Conservation (phyloP, 371 early-diverging fungal species). For the Apophysomyces ossiformis region DNA sequence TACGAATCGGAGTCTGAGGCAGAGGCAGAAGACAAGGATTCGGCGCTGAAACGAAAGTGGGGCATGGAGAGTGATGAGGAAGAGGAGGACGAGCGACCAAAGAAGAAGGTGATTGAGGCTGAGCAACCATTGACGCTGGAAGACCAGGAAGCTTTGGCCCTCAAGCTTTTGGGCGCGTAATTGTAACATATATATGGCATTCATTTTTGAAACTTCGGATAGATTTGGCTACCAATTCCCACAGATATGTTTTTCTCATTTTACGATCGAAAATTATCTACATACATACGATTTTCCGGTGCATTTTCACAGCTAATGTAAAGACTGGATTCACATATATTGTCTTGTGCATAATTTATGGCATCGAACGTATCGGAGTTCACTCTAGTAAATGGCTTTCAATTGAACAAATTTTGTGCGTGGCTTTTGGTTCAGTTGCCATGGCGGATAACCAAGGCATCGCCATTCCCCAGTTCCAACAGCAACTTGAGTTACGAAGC, state of each 20-base stretch:
- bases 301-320: too few species aligned
- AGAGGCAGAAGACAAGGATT: constrained; percentile 21
- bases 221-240: not conserved
- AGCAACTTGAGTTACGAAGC: constrained; percentile 46
- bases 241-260: not conserved
- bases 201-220: not conserved
- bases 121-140: constrained; percentile 67
- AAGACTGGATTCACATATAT: too few species aligned
- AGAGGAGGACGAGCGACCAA: constrained; percentile 48
- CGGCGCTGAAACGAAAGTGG: constrained; percentile 42
- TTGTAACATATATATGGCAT: not conserved
- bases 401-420: too few species aligned
- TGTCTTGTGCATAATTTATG: too few species aligned
- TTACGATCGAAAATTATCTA: too few species aligned
- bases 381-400: too few species aligned
- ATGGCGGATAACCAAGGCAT: constrained; percentile 7
- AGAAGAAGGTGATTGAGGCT: constrained; percentile 61
- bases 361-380: too few species aligned
- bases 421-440: not conserved
- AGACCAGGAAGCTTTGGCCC: constrained; percentile 70
- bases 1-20: constrained; percentile 28
- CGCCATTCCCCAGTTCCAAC: constrained; percentile 30
- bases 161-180: constrained; percentile 48
- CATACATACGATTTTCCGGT: too few species aligned
- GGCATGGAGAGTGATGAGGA: constrained; percentile 38